Base-by-base conservation (phyloP, 1,139 yeast genomes). In the Sugiyamaella castrensis region DNA sequence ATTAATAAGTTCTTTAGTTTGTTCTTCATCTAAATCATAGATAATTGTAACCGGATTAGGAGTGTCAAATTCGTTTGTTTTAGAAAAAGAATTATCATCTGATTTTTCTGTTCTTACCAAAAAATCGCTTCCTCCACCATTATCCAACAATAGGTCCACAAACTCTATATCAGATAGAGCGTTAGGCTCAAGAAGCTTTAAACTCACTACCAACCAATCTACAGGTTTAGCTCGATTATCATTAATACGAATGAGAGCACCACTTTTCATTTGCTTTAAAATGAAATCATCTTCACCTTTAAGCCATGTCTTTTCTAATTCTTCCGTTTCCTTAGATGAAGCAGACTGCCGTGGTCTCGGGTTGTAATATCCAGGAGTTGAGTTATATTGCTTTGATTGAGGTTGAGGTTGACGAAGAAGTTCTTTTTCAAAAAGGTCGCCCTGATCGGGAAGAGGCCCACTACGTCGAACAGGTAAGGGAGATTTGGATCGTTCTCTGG, bases 201-300 rank as follows among this genome's bases (percentile, higher is more conserved):
- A 37, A 39, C 58, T 58, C 33, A 60, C 58, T 9, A 58, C 59
- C 16, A 68, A 50, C 53, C 54, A 53, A 53, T 68, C 72, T 6
- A 63, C 42, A 1, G 63, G 61, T 16, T 52, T 52, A 4, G 59
- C 60, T 6, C 72, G 52, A 9, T 56, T 59, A 32, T 66, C 65
- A 27, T 56, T 51, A 28, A 67, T 54, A 6, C 72, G 59, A 16
- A 68, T 62, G 37, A 62, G 50, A 8, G 72, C 62, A 1, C 71
- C 67, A 28, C 58, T 57, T 42, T 60, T 59, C 47, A 58, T 62
- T 51, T 69, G 72, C 46, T 57, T 55, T 26, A 64, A 53, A 35
- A 62, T 61, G 52, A 69, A 69, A 15, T 53, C 57, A 37, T 65
- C 68, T 46, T 69, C 72, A 29, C 59, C 62, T 1, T 63, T 62